phyloP scores from a whole-genome alignment of 306 rosid genomes.

The Lathyrus tuberosus region DNA sequence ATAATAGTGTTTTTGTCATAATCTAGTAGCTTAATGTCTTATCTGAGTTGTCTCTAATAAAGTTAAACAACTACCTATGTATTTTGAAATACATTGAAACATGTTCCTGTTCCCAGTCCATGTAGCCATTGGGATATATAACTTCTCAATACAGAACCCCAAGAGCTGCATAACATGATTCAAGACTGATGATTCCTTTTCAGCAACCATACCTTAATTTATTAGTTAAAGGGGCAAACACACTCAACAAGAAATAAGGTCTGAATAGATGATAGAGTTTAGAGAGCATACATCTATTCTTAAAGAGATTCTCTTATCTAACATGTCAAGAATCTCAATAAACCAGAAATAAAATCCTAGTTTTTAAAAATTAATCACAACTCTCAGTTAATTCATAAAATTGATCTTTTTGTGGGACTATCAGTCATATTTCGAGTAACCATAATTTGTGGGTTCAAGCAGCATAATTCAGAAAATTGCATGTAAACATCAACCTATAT shows the following conservation, averaged over 20 bases:
- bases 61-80: not conserved
- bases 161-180: not conserved
- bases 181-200: constrained; percentile 11
- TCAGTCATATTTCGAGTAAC: constrained; percentile 3
- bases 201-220: not conserved
- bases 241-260: not conserved
- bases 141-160: not conserved
- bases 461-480: not conserved
- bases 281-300: not conserved
- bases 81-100: not conserved
- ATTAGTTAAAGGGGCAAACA: not conserved
- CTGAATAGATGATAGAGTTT: not conserved
- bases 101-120: not conserved
- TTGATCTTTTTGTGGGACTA: constrained; percentile 10
- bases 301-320: not conserved
- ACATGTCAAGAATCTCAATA: not conserved
- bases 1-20: not conserved
- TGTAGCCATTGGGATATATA: constrained; percentile 8
- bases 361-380: not conserved
- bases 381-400: not conserved
- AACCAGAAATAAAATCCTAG: not conserved
- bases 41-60: not conserved
- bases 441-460: not conserved
- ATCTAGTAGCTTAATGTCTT: not conserved
- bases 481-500: not conserved